These are phyloP conservation scores for Albifimbria verrucaria DNA, from an alignment of 2,329 filamentous ascomycete species.

Conservation along the genomic window DNA sequence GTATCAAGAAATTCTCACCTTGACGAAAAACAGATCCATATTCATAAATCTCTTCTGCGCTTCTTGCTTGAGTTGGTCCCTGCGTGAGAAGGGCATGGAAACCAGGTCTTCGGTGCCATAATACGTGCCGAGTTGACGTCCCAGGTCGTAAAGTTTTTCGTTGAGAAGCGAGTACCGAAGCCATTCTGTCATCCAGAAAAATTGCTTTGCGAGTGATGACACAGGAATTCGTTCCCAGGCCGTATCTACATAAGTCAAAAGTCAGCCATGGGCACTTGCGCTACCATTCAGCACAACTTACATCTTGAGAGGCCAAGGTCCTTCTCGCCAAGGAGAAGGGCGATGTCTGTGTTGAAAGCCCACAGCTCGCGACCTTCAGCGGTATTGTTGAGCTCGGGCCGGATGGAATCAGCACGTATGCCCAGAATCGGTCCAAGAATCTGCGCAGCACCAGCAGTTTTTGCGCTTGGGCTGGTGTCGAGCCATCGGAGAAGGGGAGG, in stretches of 20 bases:
- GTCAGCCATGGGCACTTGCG: no score
- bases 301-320: constrained; percentile 58
- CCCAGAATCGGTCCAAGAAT: constrained; percentile 57
- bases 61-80: constrained; percentile 44
- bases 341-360: constrained; percentile 63
- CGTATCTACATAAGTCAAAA: constrained; percentile 40
- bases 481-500: constrained; percentile 62
- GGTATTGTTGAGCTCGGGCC: constrained; percentile 48
- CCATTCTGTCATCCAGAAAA: constrained; percentile 58
- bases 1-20: constrained; percentile 39
- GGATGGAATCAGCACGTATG: constrained; percentile 62
- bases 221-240: constrained; percentile 56
- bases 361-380: constrained; percentile 61
- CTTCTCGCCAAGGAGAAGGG: constrained; percentile 62
- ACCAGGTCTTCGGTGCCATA: constrained; percentile 46
- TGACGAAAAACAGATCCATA: constrained; percentile 65
- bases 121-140: constrained; percentile 49
- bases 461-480: constrained; percentile 49
- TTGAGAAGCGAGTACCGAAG: constrained; percentile 53
- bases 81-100: constrained; percentile 37
- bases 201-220: constrained; percentile 50
- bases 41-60: constrained; percentile 52
- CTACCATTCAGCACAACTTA: no score
- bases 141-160: constrained; percentile 48
- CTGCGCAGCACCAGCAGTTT: constrained; percentile 45